phyloP scores from a whole-genome alignment of 2,329 filamentous ascomycete genomes.

The Calonectria pseudoreteaudii region DNA sequence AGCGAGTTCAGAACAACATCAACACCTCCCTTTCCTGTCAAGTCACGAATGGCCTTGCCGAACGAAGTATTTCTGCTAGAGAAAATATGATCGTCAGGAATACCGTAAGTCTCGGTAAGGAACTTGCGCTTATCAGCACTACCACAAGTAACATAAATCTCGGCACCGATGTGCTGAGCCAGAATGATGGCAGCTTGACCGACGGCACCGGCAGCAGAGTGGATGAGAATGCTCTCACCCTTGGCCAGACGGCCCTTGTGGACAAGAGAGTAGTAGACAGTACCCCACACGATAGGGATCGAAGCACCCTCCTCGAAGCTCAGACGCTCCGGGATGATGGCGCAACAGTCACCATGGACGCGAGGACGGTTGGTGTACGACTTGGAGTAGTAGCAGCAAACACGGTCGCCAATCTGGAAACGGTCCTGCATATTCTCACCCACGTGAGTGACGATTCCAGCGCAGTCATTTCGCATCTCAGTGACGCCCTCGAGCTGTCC shows the following conservation, averaged over 20 bases:
- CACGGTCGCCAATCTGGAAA: constrained; percentile 15
- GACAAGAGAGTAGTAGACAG: constrained; percentile 22
- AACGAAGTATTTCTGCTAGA: constrained; percentile 12
- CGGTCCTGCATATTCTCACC: constrained; percentile 9
- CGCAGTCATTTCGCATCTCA: constrained; percentile 14
- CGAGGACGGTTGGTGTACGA: constrained; percentile 4
- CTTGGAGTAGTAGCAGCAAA: constrained; percentile 3
- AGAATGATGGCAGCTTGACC: constrained; percentile 18
- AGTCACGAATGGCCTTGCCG: not conserved
- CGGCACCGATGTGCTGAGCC: constrained; percentile 13
- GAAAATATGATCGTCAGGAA: constrained; percentile 23
- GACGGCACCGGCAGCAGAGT: constrained; percentile 19
- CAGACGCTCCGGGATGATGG: constrained; percentile 17
- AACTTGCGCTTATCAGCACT: constrained; percentile 12
- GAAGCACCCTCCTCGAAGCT: constrained; percentile 23
- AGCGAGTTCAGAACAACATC: constrained; percentile 24
- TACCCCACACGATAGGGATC: constrained; percentile 20
- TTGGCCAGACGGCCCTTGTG: constrained; percentile 7
- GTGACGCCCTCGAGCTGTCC: constrained; percentile 3
- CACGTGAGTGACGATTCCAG: constrained; percentile 18
- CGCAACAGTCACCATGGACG: constrained; percentile 11
- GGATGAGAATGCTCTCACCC: constrained; percentile 30
- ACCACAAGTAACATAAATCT: constrained; percentile 15
- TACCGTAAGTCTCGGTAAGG: constrained; percentile 11
- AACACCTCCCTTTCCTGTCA: constrained; percentile 19